Conservation (phyloP, 2,329 filamentous ascomycete species). For the Microascus cirrosus region DNA sequence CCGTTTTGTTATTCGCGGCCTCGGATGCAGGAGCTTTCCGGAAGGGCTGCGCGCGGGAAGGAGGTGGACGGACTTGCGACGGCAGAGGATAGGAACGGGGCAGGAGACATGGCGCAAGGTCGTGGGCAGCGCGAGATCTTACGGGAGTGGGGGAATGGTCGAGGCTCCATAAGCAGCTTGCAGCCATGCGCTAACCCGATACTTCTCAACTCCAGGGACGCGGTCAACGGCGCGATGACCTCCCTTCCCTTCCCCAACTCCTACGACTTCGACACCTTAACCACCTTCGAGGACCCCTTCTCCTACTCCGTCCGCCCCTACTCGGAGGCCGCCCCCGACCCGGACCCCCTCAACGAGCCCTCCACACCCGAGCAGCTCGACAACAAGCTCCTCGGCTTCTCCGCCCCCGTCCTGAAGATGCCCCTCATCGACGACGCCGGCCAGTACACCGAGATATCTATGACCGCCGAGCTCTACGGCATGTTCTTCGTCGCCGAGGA, state of each 20-base stretch:
- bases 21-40: neutral
- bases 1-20: neutral
- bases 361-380: constrained; percentile 26
- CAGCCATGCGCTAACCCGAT: neutral
- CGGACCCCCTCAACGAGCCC: constrained; percentile 25
- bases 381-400: constrained; percentile 67
- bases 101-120: too few relatives aligned
- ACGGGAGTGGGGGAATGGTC: too few relatives aligned
- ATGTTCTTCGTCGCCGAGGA: constrained; percentile 85
- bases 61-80: neutral
- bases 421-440: constrained; percentile 56
- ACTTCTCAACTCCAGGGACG: constrained; percentile 27
- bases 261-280: constrained; percentile 51
- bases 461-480: constrained; percentile 69
- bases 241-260: constrained; percentile 40
- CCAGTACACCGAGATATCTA: constrained; percentile 50
- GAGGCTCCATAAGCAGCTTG: constrained; percentile 1
- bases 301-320: constrained; percentile 41
- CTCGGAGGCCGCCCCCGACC: constrained; percentile 26
- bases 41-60: neutral
- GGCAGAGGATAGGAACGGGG: neutral
- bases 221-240: constrained; percentile 28
- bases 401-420: constrained; percentile 46
- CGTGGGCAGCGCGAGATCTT: neutral
- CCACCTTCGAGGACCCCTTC: constrained; percentile 57